These are phyloP conservation scores for Syncephalis plumigaleata DNA, from an alignment of 371 early-diverging fungal species.

Conservation along the genomic window DNA sequence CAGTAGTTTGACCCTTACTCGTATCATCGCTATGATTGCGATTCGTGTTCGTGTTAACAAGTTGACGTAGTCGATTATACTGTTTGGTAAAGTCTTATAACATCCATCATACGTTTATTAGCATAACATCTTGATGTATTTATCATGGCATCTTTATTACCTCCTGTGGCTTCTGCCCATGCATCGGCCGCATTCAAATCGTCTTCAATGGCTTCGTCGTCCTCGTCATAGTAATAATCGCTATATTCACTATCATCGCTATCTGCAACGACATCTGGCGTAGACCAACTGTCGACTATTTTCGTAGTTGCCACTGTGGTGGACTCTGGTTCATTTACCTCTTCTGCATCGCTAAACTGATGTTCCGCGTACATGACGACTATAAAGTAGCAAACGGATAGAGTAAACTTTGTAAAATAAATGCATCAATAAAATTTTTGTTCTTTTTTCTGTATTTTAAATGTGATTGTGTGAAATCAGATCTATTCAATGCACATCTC, in stretches of 20 bases:
- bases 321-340: too few species aligned
- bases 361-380: too few species aligned
- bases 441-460: too few species aligned
- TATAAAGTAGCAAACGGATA: too few species aligned
- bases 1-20: slow-evolving; percentile 13
- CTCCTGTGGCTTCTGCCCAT: slow-evolving; percentile 29
- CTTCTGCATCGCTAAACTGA: too few species aligned
- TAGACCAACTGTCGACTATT: not conserved
- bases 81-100: slow-evolving; percentile 76
- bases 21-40: slow-evolving; percentile 22
- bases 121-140: slow-evolving; percentile 4
- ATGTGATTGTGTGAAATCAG: too few species aligned
- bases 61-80: slow-evolving; percentile 48
- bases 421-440: too few species aligned
- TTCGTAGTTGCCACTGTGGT: slow-evolving; percentile 2
- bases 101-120: not conserved
- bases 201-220: slow-evolving; percentile 30
- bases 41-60: too few species aligned
- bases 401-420: too few species aligned
- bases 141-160: too few species aligned
- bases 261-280: too few species aligned
- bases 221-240: slow-evolving; percentile 19
- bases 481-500: too few species aligned
- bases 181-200: slow-evolving; percentile 37
- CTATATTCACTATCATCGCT: slow-evolving; percentile 5